These are phyloP conservation scores for Umbelopsis sp. DNA, from an alignment of 192 early-diverging fungal species.

Conservation along the genomic window DNA sequence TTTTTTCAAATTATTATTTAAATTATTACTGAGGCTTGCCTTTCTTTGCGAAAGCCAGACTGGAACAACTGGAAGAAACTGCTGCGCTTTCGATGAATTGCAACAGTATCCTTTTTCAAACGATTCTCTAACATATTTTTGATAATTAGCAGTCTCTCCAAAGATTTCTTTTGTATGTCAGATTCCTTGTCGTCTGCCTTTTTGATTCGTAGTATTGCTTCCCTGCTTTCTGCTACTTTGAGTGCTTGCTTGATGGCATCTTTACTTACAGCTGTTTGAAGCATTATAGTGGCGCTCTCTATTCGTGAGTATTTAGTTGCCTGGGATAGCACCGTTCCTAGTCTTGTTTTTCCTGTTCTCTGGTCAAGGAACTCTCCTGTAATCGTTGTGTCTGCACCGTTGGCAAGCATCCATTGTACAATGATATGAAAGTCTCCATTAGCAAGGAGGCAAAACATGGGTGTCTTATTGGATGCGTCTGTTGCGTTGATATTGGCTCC, in stretches of 20 bases:
- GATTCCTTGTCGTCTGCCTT: not conserved
- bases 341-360: conserved; percentile 10
- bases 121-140: not conserved
- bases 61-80: not conserved
- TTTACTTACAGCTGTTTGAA: not conserved
- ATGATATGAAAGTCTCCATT: conserved; percentile 25
- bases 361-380: conserved; percentile 31
- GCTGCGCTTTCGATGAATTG: not conserved
- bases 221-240: not conserved
- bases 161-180: not conserved
- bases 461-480: conserved; percentile 27
- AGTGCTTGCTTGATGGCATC: not conserved
- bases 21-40: not conserved
- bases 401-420: conserved; percentile 34
- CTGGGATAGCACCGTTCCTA: conserved; percentile 28
- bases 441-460: conserved; percentile 36
- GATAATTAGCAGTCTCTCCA: conserved; percentile 5
- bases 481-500: conserved; percentile 36
- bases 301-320: conserved; percentile 38
- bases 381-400: conserved; percentile 18
- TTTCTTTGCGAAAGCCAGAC: not conserved
- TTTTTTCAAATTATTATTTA: no score
- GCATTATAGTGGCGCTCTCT: conserved; percentile 15
- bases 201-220: not conserved
- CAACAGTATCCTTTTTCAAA: not conserved